Evolutionary conservation across 2,329 filamentous ascomycete species (phyloP).

Genomic region (Coleophoma cylindrospora): DNA sequence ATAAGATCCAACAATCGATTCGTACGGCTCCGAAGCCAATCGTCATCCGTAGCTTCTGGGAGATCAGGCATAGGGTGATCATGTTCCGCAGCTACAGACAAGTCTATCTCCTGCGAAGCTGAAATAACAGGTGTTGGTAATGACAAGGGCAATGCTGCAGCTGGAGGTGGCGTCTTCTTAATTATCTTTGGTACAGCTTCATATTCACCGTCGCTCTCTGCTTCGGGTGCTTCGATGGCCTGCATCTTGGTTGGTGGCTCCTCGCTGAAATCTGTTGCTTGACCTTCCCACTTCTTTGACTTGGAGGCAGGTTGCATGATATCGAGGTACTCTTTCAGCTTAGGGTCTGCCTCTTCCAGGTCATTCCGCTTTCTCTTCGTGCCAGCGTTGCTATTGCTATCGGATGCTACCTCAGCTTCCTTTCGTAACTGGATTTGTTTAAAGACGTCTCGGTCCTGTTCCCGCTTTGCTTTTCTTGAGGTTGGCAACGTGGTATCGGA

Average conservation of each 20-base stretch:
- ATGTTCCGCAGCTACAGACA: slow-evolving; percentile 4
- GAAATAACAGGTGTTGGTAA: no score
- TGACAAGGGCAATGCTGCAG: neutral
- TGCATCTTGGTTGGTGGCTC: slow-evolving; percentile 35
- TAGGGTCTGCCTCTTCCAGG: slow-evolving; percentile 61
- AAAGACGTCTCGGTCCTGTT: slow-evolving; percentile 22
- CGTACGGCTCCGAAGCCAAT: slow-evolving; percentile 89
- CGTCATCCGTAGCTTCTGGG: slow-evolving; percentile 46
- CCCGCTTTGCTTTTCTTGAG: slow-evolving; percentile 31
- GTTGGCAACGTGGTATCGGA: slow-evolving; percentile 29
- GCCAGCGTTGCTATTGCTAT: slow-evolving; percentile 30
- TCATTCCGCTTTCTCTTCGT: slow-evolving; percentile 63
- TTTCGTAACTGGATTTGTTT: slow-evolving; percentile 17
- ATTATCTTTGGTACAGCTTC: slow-evolving; percentile 56
- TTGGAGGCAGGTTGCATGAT: slow-evolving; percentile 71
- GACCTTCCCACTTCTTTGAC: slow-evolving; percentile 57
- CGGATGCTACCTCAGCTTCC: slow-evolving; percentile 14
- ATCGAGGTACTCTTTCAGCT: slow-evolving; percentile 80
- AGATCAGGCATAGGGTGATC: slow-evolving; percentile 20
- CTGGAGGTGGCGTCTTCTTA: slow-evolving; percentile 23
- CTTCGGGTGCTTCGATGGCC: slow-evolving; percentile 39
- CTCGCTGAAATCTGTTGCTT: slow-evolving; percentile 31
- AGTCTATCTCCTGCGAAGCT: no score
- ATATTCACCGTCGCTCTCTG: slow-evolving; percentile 71
- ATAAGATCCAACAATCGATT: slow-evolving; percentile 80